phyloP scores from a whole-genome alignment of 1,284 basidiomycete genomes.

The Meripilus lineatus region DNA sequence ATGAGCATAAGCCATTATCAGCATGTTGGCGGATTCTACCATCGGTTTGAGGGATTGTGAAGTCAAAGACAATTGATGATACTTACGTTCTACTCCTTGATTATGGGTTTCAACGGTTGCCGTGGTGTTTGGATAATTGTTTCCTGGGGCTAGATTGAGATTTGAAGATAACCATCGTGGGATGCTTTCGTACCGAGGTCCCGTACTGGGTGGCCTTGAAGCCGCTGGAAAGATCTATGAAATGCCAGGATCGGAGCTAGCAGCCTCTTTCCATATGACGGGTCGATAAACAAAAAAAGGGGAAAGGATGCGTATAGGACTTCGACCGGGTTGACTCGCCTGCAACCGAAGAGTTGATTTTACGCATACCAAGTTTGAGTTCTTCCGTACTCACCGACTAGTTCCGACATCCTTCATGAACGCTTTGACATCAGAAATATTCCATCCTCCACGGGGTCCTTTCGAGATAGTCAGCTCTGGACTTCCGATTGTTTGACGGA shows the following conservation, averaged over 20 bases:
- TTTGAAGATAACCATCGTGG: too few relatives aligned
- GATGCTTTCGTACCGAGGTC: too few relatives aligned
- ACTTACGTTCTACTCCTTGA: constrained; percentile 24
- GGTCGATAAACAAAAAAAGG: too few relatives aligned
- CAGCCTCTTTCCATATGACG: too few relatives aligned
- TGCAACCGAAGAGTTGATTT: constrained; percentile 12
- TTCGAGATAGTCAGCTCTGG: constrained; percentile 33
- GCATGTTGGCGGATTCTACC: constrained; percentile 54
- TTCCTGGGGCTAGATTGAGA: constrained; percentile 4
- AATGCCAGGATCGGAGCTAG: too few relatives aligned
- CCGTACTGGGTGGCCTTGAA: too few relatives aligned
- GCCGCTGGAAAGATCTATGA: too few relatives aligned
- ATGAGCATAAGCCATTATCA: constrained; percentile 70
- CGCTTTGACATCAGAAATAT: constrained; percentile 36
- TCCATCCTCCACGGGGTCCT: constrained; percentile 27
- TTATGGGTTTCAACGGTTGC: constrained; percentile 19
- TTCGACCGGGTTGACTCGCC: constrained; percentile 41
- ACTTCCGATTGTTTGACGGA: constrained; percentile 37
- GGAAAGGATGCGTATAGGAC: constrained; percentile 41
- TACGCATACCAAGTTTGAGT: constrained; percentile 9
- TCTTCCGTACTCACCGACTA: constrained; percentile 9
- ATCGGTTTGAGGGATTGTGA: background rate
- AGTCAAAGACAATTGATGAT: background rate
- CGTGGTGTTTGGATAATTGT: constrained; percentile 22
- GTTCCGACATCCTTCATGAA: constrained; percentile 38